Base-by-base conservation (phyloP, 1,139 yeast species). In the Pneumocystis jirovecii region DNA sequence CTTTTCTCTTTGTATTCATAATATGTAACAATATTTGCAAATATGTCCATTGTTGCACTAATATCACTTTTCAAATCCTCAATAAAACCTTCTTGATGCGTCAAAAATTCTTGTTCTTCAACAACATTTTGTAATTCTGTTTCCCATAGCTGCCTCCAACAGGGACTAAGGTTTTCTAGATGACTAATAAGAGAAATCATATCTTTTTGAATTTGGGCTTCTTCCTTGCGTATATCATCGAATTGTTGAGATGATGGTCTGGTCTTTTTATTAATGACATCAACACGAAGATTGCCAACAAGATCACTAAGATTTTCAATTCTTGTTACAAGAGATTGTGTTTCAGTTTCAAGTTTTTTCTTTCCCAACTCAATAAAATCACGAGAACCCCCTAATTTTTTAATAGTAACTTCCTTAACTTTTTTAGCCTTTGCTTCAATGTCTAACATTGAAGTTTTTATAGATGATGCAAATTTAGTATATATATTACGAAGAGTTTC, bases 71-170 rank as follows among this genome's bases (percentile, higher is more conserved):
- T 83, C 70, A 93, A 77, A 73, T 93, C 96, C 50, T 80, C 82
- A 3, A 91, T 83, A 68, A 93, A 81, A 69, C 89, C 96, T 71
- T 89, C 96, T 74, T 93, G 97, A 42, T 90, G 80, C 68, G 88
- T 87, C 76, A 91, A 84, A 73, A 89, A 89, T 70, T 91, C 96
- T 74, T 93, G 97, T 72, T 91, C 97, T 71, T 89, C 96, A 68
- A 96, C 87, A 31, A 93, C 95, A 61, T 86, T 85, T 70, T 89
- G 95, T 67, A 93, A 80, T 72, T 91, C 97, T 5, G 86, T 79
- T 74, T 91, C 96, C 97, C 98, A 93, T 37, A 89, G 85, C 70
- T 83, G 84, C 73, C 89, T 88, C 96, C 97, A 90, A 57, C 84
- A 84, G 3, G 90, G 85, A 70, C 87, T 87, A 72, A 90, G 97